Evolutionary conservation across 352 stramenopile species (phyloP), one percentile per base, ranked within the genome.

Genomic region (Pseudoperonospora humuli): DNA sequence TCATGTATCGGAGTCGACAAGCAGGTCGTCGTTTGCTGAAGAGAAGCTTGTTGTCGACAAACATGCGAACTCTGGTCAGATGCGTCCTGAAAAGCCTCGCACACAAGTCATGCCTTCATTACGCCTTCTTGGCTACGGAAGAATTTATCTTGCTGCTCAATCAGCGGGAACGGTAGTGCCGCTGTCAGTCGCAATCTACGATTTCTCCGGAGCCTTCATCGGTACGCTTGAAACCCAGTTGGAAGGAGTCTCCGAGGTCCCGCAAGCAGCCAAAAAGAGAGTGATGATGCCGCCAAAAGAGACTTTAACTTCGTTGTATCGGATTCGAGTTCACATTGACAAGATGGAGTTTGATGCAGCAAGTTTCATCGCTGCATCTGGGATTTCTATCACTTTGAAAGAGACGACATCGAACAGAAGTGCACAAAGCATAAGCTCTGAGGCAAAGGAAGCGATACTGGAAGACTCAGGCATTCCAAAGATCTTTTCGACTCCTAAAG

Each of bases 181-280:
- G 4, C 25, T 67, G 0, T 51, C 49, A 14, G 49, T 71, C n/a
- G 54, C 61, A 18, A 67, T 71, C 35, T 67, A 65, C 36, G 42
- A 64, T 18, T 66, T 57, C 20, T 52, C 38, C 8, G 57, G 57
- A 7, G 11, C 20, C 1, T 68, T 57, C 29, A 45, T 66, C 19
- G 57, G 62, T 7, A 59, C 53, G 11, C 33, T 71, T 11, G 48
- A 62, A 25, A 48, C 46, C 5, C 39, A 43, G n/a, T 31, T 68
- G 23, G 43, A 61, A 41, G 44, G 35, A 0, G 5, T 50, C 14
- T 49, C 49, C 2, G 15, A 34, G 23, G 25, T 36, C 8, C 5
- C 10, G 7, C 17, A 20, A 9, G 15, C 41, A 34, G 34, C 20
- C 2, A 65, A 68, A 25, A 65, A 65, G 47, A 38, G 37, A 36